These are phyloP conservation scores for Aspergillus ruber DNA, from an alignment of 2,329 filamentous ascomycete species.

Conservation along the genomic window DNA sequence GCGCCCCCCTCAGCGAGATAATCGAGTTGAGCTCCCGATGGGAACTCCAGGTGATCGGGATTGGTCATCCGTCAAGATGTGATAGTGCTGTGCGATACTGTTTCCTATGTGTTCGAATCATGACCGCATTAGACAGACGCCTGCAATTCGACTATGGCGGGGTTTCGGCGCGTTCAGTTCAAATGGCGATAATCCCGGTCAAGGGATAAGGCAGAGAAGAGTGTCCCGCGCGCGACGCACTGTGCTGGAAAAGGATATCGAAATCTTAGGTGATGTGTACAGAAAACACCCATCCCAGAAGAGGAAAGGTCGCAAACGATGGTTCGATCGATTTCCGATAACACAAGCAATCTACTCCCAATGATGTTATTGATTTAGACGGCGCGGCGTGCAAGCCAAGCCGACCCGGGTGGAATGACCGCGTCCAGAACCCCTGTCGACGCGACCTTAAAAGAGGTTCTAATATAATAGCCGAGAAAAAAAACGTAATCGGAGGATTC, in stretches of 20 bases:
- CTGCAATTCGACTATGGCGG: not conserved
- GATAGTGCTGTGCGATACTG: conserved; percentile 6
- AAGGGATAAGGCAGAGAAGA: not conserved
- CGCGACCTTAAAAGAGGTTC: not conserved
- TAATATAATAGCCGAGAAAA: not conserved
- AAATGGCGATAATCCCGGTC: not conserved
- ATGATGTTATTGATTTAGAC: too few relatives aligned
- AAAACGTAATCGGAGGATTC: conserved; percentile 7
- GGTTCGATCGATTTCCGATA: not conserved
- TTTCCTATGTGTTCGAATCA: conserved; percentile 9
- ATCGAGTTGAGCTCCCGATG: conserved; percentile 25
- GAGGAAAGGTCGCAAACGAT: not conserved
- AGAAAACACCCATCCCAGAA: conserved; percentile 3
- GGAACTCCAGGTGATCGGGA: conserved; percentile 28
- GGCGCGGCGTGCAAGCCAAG: too few relatives aligned
- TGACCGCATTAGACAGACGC: conserved; percentile 4
- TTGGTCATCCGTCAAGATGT: conserved; percentile 26
- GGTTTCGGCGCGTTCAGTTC: not conserved
- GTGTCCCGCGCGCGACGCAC: conserved; percentile 3
- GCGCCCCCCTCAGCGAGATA: conserved; percentile 66
- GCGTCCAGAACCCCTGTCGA: not conserved
- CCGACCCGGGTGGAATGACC: not conserved
- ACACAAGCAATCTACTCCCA: too few relatives aligned
- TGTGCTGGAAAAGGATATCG: conserved; percentile 8
- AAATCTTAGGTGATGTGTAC: conserved; percentile 6